Percentiles rank a stretch among this genome's conserved stretches.
Conservation (phyloP, 2,329 filamentous ascomycete species). For the Aspergillus sp. region DNA sequence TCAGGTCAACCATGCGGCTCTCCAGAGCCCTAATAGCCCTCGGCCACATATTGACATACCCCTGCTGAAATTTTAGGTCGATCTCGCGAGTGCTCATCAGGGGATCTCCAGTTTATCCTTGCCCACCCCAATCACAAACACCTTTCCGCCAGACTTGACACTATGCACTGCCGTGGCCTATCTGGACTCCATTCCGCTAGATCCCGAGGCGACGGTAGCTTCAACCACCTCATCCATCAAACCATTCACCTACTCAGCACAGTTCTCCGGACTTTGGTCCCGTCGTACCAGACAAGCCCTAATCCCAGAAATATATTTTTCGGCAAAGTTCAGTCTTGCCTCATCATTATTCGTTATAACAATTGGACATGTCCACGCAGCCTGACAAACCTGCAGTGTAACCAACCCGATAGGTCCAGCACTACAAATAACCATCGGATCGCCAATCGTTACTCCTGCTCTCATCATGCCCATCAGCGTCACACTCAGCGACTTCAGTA, state of each 20-base stretch:
- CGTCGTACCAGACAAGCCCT: conserved; percentile 57
- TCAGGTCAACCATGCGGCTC: conserved; percentile 74
- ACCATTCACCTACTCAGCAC: conserved; percentile 60
- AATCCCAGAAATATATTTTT: conserved; percentile 70
- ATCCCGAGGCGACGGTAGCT: conserved; percentile 67
- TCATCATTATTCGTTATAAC: conserved; percentile 94
- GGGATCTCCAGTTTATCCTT: conserved; percentile 93
- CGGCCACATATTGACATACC: conserved; percentile 95
- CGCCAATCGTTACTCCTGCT: conserved; percentile 71
- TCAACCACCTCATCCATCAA: conserved; percentile 52
- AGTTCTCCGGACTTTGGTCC: conserved; percentile 55
- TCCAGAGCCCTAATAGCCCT: conserved; percentile 81
- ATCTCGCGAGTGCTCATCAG: conserved; percentile 80
- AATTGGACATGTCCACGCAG: conserved; percentile 81
- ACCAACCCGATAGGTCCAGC: conserved; percentile 92
- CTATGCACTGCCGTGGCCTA: conserved; percentile 81
- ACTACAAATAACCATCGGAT: conserved; percentile 82
- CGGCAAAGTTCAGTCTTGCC: conserved; percentile 75
- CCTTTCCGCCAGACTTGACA: conserved; percentile 89
- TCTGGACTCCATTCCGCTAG: conserved; percentile 88
- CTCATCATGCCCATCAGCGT: conserved; percentile 82
- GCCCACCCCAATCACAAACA: conserved; percentile 93
- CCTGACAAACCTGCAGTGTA: conserved; percentile 73
- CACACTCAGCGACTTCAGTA: conserved; percentile 85
- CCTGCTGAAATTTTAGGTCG: conserved; percentile 93